These are phyloP conservation scores for Rhodotorula kratochvilovae DNA, from an alignment of 768 basidiomycete species.

Conservation along the genomic window DNA sequence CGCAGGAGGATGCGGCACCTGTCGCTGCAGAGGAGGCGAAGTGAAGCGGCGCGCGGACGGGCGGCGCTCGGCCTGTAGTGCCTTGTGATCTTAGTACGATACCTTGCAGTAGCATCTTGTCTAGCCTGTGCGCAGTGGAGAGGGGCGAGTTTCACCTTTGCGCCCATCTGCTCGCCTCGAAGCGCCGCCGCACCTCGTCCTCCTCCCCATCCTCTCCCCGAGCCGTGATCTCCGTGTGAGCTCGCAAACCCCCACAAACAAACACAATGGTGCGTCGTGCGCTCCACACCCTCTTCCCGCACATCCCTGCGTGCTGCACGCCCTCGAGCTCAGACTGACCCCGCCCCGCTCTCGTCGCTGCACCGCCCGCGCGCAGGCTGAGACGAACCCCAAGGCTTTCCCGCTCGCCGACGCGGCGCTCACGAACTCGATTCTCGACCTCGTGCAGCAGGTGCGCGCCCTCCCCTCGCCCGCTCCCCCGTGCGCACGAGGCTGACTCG, in stretches of 20 bases:
- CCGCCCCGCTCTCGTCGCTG: neutral
- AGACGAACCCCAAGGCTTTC: slow-evolving; percentile 43
- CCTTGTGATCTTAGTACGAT: no score
- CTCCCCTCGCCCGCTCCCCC: no score
- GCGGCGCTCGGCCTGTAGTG: no score
- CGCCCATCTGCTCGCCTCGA: no score
- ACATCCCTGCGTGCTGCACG: neutral
- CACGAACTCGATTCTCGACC: slow-evolving; percentile 94
- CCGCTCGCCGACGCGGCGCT: slow-evolving; percentile 66
- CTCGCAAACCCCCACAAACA: neutral
- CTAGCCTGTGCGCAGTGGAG: no score
- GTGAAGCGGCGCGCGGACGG: no score
- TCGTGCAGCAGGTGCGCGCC: slow-evolving; percentile 59
- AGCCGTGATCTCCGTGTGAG: slow-evolving; percentile 30
- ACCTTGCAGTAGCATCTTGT: no score
- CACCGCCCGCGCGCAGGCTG: slow-evolving; percentile 6
- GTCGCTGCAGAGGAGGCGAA: no score
- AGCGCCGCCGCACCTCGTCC: neutral
- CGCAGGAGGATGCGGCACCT: no score
- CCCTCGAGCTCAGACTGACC: slow-evolving; percentile 1
- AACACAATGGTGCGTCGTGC: slow-evolving; percentile 9
- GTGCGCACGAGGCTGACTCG: neutral
- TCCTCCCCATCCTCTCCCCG: neutral
- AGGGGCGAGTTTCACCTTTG: no score
- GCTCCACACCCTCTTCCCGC: neutral